Conservation (phyloP, 2,329 filamentous ascomycete genomes). For the Chaetomium sp. region DNA sequence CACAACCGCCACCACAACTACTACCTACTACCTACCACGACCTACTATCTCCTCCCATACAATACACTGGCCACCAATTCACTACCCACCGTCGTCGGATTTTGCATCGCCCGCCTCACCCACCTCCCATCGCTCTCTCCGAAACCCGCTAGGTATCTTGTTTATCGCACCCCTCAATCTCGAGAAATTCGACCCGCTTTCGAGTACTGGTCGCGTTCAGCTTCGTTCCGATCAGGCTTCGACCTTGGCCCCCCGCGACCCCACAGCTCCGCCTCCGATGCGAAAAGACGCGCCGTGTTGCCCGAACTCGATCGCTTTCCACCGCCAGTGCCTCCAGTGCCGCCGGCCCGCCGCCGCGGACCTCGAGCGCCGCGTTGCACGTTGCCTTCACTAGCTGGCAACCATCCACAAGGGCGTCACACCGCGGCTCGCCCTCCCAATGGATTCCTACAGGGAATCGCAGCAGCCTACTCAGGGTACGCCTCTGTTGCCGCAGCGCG, state of each 20-base stretch:
- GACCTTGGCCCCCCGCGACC: conserved; percentile 7
- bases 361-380: conserved; percentile 7
- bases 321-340: conserved; percentile 5
- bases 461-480: conserved; percentile 36
- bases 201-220: conserved; percentile 4
- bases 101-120: not conserved
- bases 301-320: conserved; percentile 8
- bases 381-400: conserved; percentile 1
- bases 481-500: conserved; percentile 15
- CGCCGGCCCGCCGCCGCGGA: conserved; percentile 18
- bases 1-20: not conserved
- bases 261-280: conserved; percentile 14
- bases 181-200: conserved; percentile 19
- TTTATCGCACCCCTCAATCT: conserved; percentile 22
- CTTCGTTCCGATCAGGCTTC: conserved; percentile 10
- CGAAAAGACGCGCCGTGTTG: conserved; percentile 14
- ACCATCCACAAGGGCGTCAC: not conserved
- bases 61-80: not conserved
- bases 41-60: not conserved
- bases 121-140: not conserved
- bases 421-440: conserved; percentile 21
- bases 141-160: conserved; percentile 10
- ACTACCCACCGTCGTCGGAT: not conserved
- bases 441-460: conserved; percentile 33
- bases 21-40: not conserved